phyloP scores from a whole-genome alignment of 345 rosid species.

The Litchi chinensis region DNA sequence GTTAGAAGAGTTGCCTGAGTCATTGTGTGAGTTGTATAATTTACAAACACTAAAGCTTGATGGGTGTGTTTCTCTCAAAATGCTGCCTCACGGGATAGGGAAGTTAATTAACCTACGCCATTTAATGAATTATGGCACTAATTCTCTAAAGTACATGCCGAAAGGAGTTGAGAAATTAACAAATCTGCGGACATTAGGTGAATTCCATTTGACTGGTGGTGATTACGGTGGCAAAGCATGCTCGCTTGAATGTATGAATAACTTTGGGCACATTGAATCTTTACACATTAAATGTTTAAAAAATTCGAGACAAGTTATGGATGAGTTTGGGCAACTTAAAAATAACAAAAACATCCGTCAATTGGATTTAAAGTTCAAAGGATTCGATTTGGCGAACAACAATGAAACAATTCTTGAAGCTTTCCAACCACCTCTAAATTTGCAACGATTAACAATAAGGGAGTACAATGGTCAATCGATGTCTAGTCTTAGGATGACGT shows the following conservation, averaged over 20 bases:
- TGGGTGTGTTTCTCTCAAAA: fast-evolving
- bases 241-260: background rate
- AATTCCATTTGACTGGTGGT: background rate
- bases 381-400: background rate
- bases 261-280: background rate
- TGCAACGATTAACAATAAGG: background rate
- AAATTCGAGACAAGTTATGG: background rate
- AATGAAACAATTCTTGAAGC: background rate
- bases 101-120: constrained; percentile 15
- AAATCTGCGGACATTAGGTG: background rate
- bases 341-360: too few relatives aligned
- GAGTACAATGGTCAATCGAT: background rate
- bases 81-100: background rate
- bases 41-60: constrained; percentile 9
- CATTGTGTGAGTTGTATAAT: constrained; percentile 12
- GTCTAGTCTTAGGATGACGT: background rate
- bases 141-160: background rate
- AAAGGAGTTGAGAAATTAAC: constrained; percentile 14
- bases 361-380: too few relatives aligned
- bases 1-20: constrained; percentile 10
- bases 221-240: background rate
- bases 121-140: background rate
- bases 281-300: background rate
- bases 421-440: background rate
- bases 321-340: too few relatives aligned